phyloP scores from a whole-genome alignment of 1,284 basidiomycete genomes.

The Cryptococcus sp. region DNA sequence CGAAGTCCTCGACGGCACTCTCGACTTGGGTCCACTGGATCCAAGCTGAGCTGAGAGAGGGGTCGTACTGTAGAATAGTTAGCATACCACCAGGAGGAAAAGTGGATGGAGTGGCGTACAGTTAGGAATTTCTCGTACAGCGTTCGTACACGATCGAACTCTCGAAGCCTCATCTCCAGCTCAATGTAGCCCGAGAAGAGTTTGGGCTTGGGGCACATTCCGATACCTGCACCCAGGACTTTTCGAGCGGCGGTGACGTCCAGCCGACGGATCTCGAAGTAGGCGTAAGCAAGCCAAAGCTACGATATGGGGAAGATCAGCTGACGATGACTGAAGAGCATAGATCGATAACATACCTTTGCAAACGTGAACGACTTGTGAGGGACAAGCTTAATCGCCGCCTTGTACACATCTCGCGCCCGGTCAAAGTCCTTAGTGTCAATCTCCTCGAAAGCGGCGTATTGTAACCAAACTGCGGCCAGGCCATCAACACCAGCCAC shows the following conservation, averaged over 20 bases:
- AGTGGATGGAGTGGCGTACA: conserved; percentile 55
- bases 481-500: background rate
- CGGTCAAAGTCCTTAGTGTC: conserved; percentile 87
- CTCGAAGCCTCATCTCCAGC: conserved; percentile 67
- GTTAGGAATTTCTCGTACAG: conserved; percentile 94
- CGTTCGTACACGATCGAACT: conserved; percentile 89
- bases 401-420: conserved; percentile 87
- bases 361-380: conserved; percentile 97
- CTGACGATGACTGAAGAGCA: background rate
- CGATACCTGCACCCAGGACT: conserved; percentile 84
- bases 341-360: conserved; percentile 54
- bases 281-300: conserved; percentile 84
- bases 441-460: conserved; percentile 95
- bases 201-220: conserved; percentile 92
- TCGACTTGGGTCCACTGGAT: conserved; percentile 97
- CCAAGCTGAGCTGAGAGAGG: conserved; percentile 88
- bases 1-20: conserved; percentile 82
- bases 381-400: conserved; percentile 81
- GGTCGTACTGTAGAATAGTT: conserved; percentile 64
- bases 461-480: conserved; percentile 74
- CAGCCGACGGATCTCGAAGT: conserved; percentile 84
- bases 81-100: conserved; percentile 5
- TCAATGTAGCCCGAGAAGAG: conserved; percentile 93
- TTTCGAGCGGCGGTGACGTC: conserved; percentile 83
- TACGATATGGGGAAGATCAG: conserved; percentile 9